phyloP scores from a whole-genome alignment of 1,284 basidiomycete genomes.

The Boletus sp. region DNA sequence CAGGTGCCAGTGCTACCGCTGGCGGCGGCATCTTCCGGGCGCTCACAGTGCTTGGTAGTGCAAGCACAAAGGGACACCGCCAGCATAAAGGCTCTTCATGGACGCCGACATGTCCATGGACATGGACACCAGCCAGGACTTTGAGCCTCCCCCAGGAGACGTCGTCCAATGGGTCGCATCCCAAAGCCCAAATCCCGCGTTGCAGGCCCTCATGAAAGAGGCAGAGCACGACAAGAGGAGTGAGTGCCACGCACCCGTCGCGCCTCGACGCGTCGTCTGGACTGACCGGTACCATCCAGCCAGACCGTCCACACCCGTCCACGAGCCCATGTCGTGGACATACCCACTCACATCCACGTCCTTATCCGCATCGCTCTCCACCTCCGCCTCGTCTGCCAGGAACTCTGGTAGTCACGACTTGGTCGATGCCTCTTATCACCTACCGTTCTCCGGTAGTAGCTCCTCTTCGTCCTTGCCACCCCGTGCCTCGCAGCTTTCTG shows the following conservation, averaged over 20 bases:
- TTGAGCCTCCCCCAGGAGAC: conserved; percentile 10
- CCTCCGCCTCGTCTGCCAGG: conserved; percentile 12
- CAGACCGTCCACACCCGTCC: conserved; percentile 18
- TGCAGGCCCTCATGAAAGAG: conserved; percentile 27
- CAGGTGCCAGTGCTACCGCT: too few relatives aligned
- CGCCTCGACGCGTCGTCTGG: conserved; percentile 3
- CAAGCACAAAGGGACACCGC: too few relatives aligned
- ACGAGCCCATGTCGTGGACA: conserved; percentile 17
- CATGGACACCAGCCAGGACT: conserved; percentile 16
- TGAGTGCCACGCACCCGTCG: conserved; percentile 12
- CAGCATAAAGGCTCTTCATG: too few relatives aligned
- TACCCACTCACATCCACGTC: conserved; percentile 11
- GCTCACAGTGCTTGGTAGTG: too few relatives aligned
- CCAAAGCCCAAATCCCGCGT: conserved; percentile 23
- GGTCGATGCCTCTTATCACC: conserved; percentile 5
- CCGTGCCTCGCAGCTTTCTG: background rate
- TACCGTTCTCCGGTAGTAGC: conserved; percentile 9
- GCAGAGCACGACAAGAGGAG: conserved; percentile 23
- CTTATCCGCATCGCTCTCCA: conserved; percentile 3
- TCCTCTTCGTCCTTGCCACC: conserved; percentile 1
- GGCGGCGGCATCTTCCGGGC: too few relatives aligned
- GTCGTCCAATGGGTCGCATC: conserved; percentile 28
- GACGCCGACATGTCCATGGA: conserved; percentile 4
- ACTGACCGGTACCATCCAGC: conserved; percentile 9
- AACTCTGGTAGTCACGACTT: conserved; percentile 3